Evolutionary conservation across 176 grass and related monocot genomes (phyloP).

Genomic region (Oryza brachyantha): DNA sequence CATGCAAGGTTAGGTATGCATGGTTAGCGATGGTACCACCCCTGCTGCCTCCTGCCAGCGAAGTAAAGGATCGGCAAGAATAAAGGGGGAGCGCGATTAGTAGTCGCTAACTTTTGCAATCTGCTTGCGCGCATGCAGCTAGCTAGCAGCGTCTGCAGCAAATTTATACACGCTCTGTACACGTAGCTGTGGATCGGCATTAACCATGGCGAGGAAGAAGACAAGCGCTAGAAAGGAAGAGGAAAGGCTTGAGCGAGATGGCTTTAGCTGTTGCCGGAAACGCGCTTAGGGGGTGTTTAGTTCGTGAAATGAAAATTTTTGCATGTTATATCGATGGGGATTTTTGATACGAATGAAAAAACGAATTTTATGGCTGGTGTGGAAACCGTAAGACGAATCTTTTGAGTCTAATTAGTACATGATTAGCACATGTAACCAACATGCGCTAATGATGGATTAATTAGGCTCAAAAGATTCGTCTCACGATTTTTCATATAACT

Average conservation of each 20-base stretch:
- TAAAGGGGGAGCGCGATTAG: slow-evolving; percentile 16
- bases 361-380: too few relatives aligned
- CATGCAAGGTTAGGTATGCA: not conserved
- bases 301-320: too few relatives aligned
- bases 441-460: too few relatives aligned
- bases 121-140: slow-evolving; percentile 15
- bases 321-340: too few relatives aligned
- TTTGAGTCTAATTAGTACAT: too few relatives aligned
- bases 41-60: not conserved
- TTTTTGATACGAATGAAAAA: too few relatives aligned
- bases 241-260: not conserved
- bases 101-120: slow-evolving; percentile 14
- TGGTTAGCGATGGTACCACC: slow-evolving; percentile 5
- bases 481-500: too few relatives aligned
- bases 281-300: not conserved
- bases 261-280: not conserved
- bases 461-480: too few relatives aligned
- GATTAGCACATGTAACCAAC: too few relatives aligned
- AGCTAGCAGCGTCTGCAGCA: not conserved
- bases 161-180: slow-evolving; percentile 25
- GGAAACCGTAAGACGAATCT: too few relatives aligned
- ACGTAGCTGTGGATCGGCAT: slow-evolving; percentile 27
- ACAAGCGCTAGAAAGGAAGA: slow-evolving; percentile 21
- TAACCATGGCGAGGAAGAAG: slow-evolving; percentile 4
- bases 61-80: slow-evolving; percentile 25